Base-by-base conservation (phyloP, 306 rosid genomes). In the Mimosa bimucronata region DNA sequence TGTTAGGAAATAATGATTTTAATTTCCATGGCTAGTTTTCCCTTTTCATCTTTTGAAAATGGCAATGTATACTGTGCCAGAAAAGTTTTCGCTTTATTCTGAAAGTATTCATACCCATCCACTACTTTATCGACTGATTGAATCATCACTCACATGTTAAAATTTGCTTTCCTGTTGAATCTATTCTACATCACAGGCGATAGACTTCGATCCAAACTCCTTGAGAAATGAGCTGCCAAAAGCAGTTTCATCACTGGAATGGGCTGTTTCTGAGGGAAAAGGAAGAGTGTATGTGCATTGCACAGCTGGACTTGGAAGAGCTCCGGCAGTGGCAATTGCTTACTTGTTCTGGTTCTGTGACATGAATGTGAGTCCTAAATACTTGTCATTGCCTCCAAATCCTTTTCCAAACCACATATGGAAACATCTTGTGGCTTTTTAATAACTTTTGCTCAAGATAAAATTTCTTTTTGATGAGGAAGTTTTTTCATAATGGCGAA, bases 241-340 rank as follows among this genome's bases (percentile, higher is more conserved):
- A 87, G 95, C 98, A 18, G 98, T 92, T 84, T 90, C 97, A 29
- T 92, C 97, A 28, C 78, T 94, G 50, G 97, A 92, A 87, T 91
- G 97, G 95, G 97, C 97, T 26, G 71, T 94, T 44, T 88, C 89
- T 0, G 90, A 91, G 77, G 94, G 98, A 60, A 89, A 88, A 82
- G 98, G 97, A 73, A 92, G 82, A 81, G 94, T 89, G 58, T 91
- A 88, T 72, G 97, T 90, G 75, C 97, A 95, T 62, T 95, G 98
- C 79, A 90, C 94, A 0, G 98, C 98, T 61, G 98, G 98, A 85
- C 88, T 92, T 38, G 98, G 98, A 79, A 90, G 98, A 83, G 98
- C 98, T 53, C 96, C 98, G 0, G 98, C 92, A 2, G 97, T 92
- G 72, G 94, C 98, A 64, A 90, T 91, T 66, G 82, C 98, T 44